Conservation (phyloP, 2,329 filamentous ascomycete species). For the Aspergillus pseudoglaucus region DNA sequence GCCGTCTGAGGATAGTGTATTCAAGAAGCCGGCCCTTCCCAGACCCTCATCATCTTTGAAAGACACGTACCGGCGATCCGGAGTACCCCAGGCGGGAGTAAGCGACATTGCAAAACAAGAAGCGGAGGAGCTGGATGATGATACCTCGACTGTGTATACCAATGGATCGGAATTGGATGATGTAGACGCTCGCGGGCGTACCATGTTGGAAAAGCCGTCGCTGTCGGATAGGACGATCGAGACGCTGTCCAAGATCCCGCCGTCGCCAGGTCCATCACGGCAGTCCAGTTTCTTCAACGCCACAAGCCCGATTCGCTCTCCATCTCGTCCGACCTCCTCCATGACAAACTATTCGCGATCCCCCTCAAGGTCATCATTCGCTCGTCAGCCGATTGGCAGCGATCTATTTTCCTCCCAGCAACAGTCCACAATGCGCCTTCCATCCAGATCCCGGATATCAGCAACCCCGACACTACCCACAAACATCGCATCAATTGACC, state of each 20-base stretch:
- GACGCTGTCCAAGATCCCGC: slow-evolving; percentile 69
- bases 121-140: slow-evolving; percentile 6
- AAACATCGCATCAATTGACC: slow-evolving; percentile 11
- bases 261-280: slow-evolving; percentile 64
- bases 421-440: slow-evolving; percentile 26
- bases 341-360: slow-evolving; percentile 43
- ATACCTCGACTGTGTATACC: slow-evolving; percentile 9
- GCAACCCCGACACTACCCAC: slow-evolving; percentile 16
- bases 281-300: slow-evolving; percentile 67
- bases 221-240: slow-evolving; percentile 80
- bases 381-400: slow-evolving; percentile 49
- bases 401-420: slow-evolving; percentile 38
- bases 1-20: slow-evolving; percentile 33
- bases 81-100: slow-evolving; percentile 13
- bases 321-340: slow-evolving; percentile 58
- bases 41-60: slow-evolving; percentile 21
- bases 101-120: slow-evolving; percentile 14
- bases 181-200: slow-evolving; percentile 18
- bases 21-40: slow-evolving; percentile 26
- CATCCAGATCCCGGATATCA: slow-evolving; percentile 27
- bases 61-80: slow-evolving; percentile 9
- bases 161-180: slow-evolving; percentile 12
- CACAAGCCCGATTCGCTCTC: slow-evolving; percentile 53
- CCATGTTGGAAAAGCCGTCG: slow-evolving; percentile 21
- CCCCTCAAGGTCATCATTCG: slow-evolving; percentile 36